Evolutionary conservation across 306 rosid genomes (phyloP).

Genomic region (peach (Prunus persica)): Prunus_persica_NCBIv2 NC_034009.1:33830501-33831000

Average conservation of each 20-base stretch:
- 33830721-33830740: background rate
- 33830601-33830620: conserved; percentile 7
- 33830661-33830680: conserved; percentile 69
- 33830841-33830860: conserved; percentile 60
- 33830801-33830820: conserved; percentile 46
- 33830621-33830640: conserved; percentile 42
- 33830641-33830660: conserved; percentile 82
- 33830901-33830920: conserved; percentile 62
- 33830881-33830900: conserved; percentile 82
- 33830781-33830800: background rate
- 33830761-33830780: conserved; percentile 9
- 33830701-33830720: conserved; percentile 28
- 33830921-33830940: conserved; percentile 58
- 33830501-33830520: conserved; percentile 82
- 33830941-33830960: conserved; percentile 66
- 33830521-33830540: conserved; percentile 69
- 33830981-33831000: background rate
- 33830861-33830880: conserved; percentile 65
- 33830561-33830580: background rate
- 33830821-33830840: conserved; percentile 74
- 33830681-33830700: conserved; percentile 84
- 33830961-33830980: conserved; percentile 69
- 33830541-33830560: background rate
- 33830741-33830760: background rate
- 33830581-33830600: background rate